Conservation (phyloP, 768 basidiomycete species). For the Tephrocybe sp. region DNA sequence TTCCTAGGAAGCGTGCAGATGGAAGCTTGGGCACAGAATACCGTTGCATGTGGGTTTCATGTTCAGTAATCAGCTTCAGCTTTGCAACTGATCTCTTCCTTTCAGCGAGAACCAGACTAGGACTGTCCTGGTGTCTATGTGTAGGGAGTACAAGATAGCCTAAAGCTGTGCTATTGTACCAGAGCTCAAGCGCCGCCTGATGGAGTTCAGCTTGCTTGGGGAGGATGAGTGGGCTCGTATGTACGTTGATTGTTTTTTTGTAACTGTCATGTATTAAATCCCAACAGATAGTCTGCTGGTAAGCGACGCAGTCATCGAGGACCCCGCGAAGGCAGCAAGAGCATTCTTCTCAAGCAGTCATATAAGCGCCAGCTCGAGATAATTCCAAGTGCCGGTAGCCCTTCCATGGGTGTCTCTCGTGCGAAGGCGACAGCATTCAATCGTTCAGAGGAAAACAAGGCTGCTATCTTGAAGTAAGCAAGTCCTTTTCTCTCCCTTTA, state of each 20-base stretch:
- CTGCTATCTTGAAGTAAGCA: too few relatives aligned
- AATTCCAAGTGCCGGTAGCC: not conserved
- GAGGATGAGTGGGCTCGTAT: too few relatives aligned
- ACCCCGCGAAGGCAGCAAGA: not conserved
- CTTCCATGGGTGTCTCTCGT: not conserved
- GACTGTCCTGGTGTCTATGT: too few relatives aligned
- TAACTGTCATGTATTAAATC: not conserved
- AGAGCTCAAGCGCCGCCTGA: slow-evolving; percentile 2
- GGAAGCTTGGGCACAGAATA: too few relatives aligned
- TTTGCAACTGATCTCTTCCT: too few relatives aligned
- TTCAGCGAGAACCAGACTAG: too few relatives aligned
- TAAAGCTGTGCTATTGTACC: not conserved
- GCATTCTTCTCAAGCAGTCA: not conserved
- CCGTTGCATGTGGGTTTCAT: not conserved
- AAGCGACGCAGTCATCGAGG: slow-evolving; percentile 4
- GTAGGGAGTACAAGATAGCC: too few relatives aligned
- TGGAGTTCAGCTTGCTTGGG: too few relatives aligned
- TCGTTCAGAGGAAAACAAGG: too few relatives aligned
- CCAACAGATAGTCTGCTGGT: not conserved
- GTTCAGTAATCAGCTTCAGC: too few relatives aligned
- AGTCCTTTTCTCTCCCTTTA: not conserved
- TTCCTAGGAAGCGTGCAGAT: slow-evolving; percentile 3
- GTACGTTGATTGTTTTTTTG: slow-evolving; percentile 1
- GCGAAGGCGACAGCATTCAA: not conserved
- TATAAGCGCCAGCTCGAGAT: not conserved